A percentile compares a stretch with the other conserved stretches of the same genome.
Evolutionary conservation across 306 rosid species (phyloP).

Genomic region (Arachis hypogaea): DNA sequence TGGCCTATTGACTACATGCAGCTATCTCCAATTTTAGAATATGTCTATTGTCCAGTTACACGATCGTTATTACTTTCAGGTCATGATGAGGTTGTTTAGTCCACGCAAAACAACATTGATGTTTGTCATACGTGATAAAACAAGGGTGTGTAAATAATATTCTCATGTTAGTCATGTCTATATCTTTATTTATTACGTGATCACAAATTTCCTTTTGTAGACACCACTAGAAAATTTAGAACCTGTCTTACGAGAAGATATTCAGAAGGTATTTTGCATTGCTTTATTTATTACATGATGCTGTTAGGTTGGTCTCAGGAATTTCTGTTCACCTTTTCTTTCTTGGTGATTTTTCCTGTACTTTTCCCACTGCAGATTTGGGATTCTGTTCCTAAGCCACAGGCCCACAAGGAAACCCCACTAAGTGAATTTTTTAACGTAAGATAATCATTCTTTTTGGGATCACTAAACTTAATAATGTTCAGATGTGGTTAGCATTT

Average conservation of each 20-base stretch:
- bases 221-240: constrained; percentile 91
- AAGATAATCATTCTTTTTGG: constrained; percentile 40
- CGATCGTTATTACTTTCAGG: constrained; percentile 51
- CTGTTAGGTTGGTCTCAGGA: background rate
- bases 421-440: constrained; percentile 88
- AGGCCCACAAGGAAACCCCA: constrained; percentile 74
- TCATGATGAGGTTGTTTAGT: constrained; percentile 92
- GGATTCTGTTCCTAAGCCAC: constrained; percentile 91
- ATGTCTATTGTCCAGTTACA: constrained; percentile 26
- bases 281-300: constrained; percentile 21
- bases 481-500: background rate
- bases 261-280: constrained; percentile 66
- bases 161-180: background rate
- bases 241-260: constrained; percentile 86
- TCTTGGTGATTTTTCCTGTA: background rate
- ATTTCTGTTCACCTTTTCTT: background rate
- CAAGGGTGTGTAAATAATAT: constrained; percentile 60
- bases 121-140: constrained; percentile 95
- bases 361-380: constrained; percentile 67
- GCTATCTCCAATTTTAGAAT: constrained; percentile 23
- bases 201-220: constrained; percentile 46
- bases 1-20: constrained; percentile 8
- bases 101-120: constrained; percentile 88
- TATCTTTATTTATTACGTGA: constrained; percentile 22
- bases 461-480: constrained; percentile 1